A percentile compares a stretch with the other conserved stretches of the same genome.
These are phyloP conservation scores for Mycocentrospora acerina DNA, from an alignment of 2,329 filamentous ascomycete genomes.

Conservation along the genomic window DNA sequence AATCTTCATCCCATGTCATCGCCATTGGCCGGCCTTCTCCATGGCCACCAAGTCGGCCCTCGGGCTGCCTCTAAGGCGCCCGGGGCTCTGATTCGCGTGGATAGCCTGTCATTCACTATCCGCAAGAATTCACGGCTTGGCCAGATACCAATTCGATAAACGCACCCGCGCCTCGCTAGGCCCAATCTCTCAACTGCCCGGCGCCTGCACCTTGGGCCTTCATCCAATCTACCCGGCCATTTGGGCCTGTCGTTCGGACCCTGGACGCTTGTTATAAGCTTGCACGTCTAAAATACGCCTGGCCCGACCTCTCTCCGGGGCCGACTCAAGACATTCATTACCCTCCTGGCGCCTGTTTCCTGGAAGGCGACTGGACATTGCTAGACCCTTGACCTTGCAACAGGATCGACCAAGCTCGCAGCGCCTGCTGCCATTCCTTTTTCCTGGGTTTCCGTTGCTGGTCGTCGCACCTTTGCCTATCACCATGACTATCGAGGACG, in stretches of 20 bases:
- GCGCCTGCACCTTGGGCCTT: too few species aligned
- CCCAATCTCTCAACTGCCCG: too few species aligned
- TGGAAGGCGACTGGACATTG: constrained; percentile 4
- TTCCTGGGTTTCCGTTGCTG: constrained; percentile 2
- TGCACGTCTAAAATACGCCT: constrained; percentile 7
- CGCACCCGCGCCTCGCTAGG: too few species aligned
- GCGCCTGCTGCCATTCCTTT: constrained; percentile 18
- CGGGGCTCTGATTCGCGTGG: too few species aligned
- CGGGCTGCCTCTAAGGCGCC: too few species aligned
- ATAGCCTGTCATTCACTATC: too few species aligned
- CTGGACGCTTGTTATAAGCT: neutral
- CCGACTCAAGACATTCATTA: constrained; percentile 4
- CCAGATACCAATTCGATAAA: too few species aligned
- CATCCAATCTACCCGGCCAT: constrained; percentile 4
- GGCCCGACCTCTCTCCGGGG: constrained; percentile 6
- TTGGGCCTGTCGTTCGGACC: constrained; percentile 5
- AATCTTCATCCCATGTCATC: too few species aligned
- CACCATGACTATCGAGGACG: constrained; percentile 36
- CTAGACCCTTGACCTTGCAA: constrained; percentile 15
- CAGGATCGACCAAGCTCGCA: constrained; percentile 21
- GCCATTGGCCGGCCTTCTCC: too few species aligned
- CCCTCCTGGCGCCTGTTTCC: constrained; percentile 4
- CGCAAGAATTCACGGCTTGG: too few species aligned
- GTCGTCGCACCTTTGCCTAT: constrained; percentile 6
- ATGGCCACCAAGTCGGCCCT: too few species aligned